Base-by-base conservation (phyloP, 2,329 filamentous ascomycete species). In the Neobulgaria alba region DNA sequence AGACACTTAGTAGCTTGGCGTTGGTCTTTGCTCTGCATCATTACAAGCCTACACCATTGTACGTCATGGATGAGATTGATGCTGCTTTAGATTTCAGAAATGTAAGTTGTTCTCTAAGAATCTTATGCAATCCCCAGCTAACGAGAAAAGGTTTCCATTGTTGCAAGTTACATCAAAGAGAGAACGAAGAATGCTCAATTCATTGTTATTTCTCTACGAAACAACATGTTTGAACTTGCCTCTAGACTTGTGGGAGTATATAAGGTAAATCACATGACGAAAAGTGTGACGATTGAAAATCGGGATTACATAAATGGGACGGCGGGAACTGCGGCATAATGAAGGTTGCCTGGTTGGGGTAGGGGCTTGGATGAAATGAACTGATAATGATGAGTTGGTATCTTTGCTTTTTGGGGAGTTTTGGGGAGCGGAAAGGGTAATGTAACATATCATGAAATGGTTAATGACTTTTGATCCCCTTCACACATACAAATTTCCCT, bases 141-240 rank as follows among this genome's bases (percentile, higher is more conserved):
- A 52, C 29, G 36, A 3, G 19, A 14, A 7, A 18, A 90, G 86
- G 85, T 96, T 30, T 95, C 88, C 1, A 98, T 98, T 58, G 92
- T 98, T 33, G 92, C 92, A 43, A 92, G 88, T 56, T 98, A 98
- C 63, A 98, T 98, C 73, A 96, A 95, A 68, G 92, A 98, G 68
- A 76, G 92, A 40, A 98, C 92, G 46, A 96, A 95, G 73, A 98
- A 98, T 65, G 93, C 92, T 2, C 92, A 98, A 61, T 98, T 98
- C 63, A 92, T 98, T 55, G 92, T 98, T 58, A 98, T 98, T 59
- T 95, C 88, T 12, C 71, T 98, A 57, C 75, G 92, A 57, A 98
- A 98, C 67, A 98, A 98, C 70, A 98, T 98, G 92, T 98, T 98
- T 64, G 92, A 98, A 71, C 78, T 98, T 49, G 90, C 93, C n/a